Evolutionary conservation across 495 filamentous ascomycete species (phyloP), one percentile per base, ranked within the genome.

Genomic region (Schizothecium vesticola): DNA sequence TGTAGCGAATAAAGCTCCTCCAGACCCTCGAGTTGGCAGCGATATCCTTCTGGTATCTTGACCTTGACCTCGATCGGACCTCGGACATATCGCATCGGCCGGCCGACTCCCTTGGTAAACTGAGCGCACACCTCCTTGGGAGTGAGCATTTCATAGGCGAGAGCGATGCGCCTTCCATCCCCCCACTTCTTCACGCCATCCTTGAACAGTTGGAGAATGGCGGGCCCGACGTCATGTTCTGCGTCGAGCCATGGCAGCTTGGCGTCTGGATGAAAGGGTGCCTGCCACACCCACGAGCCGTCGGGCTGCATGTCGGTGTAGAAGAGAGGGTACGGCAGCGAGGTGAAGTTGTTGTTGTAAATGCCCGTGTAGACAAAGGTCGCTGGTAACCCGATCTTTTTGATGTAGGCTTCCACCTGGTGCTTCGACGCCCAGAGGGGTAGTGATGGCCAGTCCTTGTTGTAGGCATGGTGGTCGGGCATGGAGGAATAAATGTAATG

Each of bases 291-390:
- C 75, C 97, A 98, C 68, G 90, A 92, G 5, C 91, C 93, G 71
- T 97, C 92, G 0, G 80, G 76, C 75, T 91, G 86, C 26, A 95
- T 79, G 74, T 96, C 92, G 91, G 96, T 96, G 78, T 92, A 92
- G 80, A 97, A 97, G 9, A 99, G 83, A 2, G 95, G 95, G 77
- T 96, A 97, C 0, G 89, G 91, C 26, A 97, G 84, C 67, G 90
- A 93, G 11, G 94, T 97, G 81, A 99, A 99, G 78, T 99, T 99
- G 79, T 99, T 98, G 80, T 97, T 97, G 82, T 98, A 99, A 71
- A 97, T 97, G 56, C 95, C 95, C 29, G 93, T 91, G 76, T 97
- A 98, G 69, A 97, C 88, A 71, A 97, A 97, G 9, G 94, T 97
- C 1, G 93, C 87, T 0, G 93, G 92, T 9, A 97, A 80, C 3